Conservation (phyloP, 371 early-diverging fungal species). For the Rhizopus sp. region DNA sequence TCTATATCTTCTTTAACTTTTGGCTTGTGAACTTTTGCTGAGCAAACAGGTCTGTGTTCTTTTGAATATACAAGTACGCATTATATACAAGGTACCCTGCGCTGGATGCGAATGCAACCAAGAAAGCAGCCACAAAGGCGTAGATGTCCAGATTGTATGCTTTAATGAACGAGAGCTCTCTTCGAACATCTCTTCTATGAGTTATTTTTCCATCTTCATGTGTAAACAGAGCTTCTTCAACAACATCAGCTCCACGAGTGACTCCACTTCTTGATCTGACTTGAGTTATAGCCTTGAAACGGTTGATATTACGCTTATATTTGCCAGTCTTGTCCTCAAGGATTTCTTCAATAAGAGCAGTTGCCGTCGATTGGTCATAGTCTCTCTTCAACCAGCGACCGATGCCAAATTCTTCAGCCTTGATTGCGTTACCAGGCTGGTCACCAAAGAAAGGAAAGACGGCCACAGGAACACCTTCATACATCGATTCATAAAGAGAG, state of each 20-base stretch:
- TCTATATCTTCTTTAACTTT: too few relatives aligned
- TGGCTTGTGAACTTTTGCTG: too few relatives aligned
- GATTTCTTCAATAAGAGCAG: not conserved
- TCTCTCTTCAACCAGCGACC: not conserved
- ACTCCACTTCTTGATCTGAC: slow-evolving; percentile 20
- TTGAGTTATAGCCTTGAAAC: slow-evolving; percentile 19
- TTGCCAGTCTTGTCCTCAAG: slow-evolving; percentile 8
- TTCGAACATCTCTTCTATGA: slow-evolving; percentile 16
- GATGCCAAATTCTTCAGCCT: not conserved
- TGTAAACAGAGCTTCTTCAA: slow-evolving; percentile 30
- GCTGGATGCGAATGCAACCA: too few relatives aligned
- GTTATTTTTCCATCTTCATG: slow-evolving; percentile 16
- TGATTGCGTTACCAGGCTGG: slow-evolving; percentile 26
- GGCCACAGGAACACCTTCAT: slow-evolving; percentile 31
- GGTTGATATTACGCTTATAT: slow-evolving; percentile 11
- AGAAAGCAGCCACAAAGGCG: not conserved
- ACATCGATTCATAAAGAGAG: slow-evolving; percentile 36
- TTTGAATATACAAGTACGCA: too few relatives aligned
- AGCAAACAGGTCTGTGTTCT: too few relatives aligned
- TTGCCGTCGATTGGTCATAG: not conserved
- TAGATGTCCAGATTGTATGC: slow-evolving; percentile 17
- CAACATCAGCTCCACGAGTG: slow-evolving; percentile 23
- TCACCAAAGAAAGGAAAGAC: slow-evolving; percentile 47
- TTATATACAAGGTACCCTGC: too few relatives aligned
- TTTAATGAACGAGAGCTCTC: slow-evolving; percentile 5